phyloP scores from a whole-genome alignment of 2,329 filamentous ascomycete genomes.

The Hortaea sp. region DNA sequence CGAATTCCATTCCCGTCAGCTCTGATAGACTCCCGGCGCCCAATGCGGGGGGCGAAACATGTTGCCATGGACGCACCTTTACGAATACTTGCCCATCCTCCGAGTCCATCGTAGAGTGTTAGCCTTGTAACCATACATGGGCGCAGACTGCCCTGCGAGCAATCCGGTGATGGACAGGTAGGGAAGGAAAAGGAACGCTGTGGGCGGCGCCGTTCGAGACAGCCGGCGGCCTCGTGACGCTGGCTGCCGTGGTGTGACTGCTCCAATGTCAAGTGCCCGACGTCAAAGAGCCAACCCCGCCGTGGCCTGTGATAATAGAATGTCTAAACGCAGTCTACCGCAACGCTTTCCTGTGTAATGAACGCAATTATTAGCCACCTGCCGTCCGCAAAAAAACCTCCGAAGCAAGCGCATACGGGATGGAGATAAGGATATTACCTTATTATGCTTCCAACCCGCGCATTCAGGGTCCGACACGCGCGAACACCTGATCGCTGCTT shows the following conservation, averaged over 20 bases:
- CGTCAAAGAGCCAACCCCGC: conserved; percentile 1
- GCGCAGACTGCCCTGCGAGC: conserved; percentile 1
- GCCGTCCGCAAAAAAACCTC: neutral
- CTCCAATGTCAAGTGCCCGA: conserved; percentile 2
- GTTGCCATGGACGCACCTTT: conserved; percentile 49
- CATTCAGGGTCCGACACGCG: neutral
- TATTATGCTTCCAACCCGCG: neutral
- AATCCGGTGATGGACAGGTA: neutral
- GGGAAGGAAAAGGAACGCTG: neutral
- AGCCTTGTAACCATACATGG: conserved; percentile 14
- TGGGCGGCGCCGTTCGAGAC: neutral
- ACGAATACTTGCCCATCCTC: conserved; percentile 85
- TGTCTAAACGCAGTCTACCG: neutral
- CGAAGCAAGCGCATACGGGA: neutral
- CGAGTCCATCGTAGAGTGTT: conserved; percentile 55
- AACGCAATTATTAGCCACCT: neutral
- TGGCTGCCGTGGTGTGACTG: conserved; percentile 8
- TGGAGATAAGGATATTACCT: neutral
- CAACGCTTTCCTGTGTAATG: neutral
- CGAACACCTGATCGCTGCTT: neutral
- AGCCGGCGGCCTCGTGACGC: conserved; percentile 7
- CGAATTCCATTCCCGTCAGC: neutral
- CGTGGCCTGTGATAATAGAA: neutral
- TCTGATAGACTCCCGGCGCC: neutral
- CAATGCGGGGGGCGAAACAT: too few relatives aligned